phyloP scores from a whole-genome alignment of 2,329 filamentous ascomycete genomes.

The Aspergillus jensenii region DNA sequence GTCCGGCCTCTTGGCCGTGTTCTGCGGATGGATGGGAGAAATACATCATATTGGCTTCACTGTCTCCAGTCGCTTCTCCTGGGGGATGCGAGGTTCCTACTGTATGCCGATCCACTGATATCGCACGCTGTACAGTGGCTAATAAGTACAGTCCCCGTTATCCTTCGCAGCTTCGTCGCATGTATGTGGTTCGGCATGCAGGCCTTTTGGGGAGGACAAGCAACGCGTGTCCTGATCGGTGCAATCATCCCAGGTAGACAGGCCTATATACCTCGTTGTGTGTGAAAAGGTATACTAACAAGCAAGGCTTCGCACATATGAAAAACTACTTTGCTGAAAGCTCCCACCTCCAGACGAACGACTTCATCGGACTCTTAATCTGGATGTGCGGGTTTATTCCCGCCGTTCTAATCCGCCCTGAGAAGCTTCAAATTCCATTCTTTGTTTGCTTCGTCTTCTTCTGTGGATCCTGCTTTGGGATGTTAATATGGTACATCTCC shows the following conservation, averaged over 20 bases:
- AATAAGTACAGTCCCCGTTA: conserved; percentile 4
- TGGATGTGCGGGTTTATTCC: conserved; percentile 7
- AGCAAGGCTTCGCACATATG: conserved; percentile 6
- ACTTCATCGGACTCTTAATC: conserved; percentile 4
- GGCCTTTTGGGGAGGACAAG: conserved; percentile 11
- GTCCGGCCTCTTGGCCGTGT: background rate
- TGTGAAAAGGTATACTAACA: no score
- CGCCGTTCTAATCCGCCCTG: background rate
- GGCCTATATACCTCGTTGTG: background rate
- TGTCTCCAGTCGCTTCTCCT: conserved; percentile 1
- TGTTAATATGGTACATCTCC: conserved; percentile 28
- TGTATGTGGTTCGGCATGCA: conserved; percentile 15
- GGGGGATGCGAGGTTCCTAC: conserved; percentile 13
- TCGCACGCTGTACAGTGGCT: background rate
- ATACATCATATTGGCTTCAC: conserved; percentile 14
- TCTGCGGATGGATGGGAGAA: conserved; percentile 9
- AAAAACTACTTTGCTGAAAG: conserved; percentile 6
- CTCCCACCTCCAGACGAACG: conserved; percentile 8
- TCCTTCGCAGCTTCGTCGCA: conserved; percentile 7
- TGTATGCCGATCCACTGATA: background rate
- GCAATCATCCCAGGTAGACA: conserved; percentile 9
- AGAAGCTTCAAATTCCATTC: conserved; percentile 3
- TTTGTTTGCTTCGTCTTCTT: conserved; percentile 13
- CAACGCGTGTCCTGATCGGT: conserved; percentile 8
- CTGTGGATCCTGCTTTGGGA: conserved; percentile 22